phyloP scores from a whole-genome alignment of 148 eudicot species.

The Camellia granthamiana region DNA sequence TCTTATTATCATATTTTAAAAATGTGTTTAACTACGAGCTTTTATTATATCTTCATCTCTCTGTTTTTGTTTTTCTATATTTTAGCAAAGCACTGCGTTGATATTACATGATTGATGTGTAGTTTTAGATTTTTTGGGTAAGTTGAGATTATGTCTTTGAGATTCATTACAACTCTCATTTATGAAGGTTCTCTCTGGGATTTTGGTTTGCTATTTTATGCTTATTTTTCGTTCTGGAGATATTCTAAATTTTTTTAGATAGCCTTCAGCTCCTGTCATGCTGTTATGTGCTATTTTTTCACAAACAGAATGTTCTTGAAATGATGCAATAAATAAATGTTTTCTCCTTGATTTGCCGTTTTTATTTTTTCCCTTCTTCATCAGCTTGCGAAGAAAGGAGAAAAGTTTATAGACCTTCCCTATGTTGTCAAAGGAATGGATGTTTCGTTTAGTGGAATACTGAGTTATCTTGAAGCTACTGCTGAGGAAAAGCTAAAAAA shows the following conservation, averaged over 20 bases:
- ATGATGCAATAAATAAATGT: background rate
- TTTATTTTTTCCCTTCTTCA: conserved; percentile 11
- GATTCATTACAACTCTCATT: background rate
- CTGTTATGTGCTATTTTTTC: background rate
- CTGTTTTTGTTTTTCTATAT: no score
- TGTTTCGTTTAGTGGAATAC: conserved; percentile 91
- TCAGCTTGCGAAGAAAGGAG: conserved; percentile 97
- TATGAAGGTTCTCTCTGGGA: background rate
- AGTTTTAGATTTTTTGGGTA: background rate
- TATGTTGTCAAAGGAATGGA: conserved; percentile 99
- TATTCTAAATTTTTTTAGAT: background rate
- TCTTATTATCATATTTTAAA: no score
- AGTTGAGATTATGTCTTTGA: no score
- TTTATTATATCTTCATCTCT: no score
- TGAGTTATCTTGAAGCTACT: conserved; percentile 82
- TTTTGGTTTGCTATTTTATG: background rate
- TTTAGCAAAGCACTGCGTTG: background rate
- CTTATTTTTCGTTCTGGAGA: background rate
- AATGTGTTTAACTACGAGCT: no score
- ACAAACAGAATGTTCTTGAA: background rate
- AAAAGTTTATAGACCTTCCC: conserved; percentile 85
- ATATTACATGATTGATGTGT: background rate
- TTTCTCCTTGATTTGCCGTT: background rate
- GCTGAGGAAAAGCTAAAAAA: conserved; percentile 84
- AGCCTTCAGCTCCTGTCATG: conserved; percentile 2